Evolutionary conservation across 495 filamentous ascomycete species (phyloP).

Genomic region (Elaphomyces granulatus): DNA sequence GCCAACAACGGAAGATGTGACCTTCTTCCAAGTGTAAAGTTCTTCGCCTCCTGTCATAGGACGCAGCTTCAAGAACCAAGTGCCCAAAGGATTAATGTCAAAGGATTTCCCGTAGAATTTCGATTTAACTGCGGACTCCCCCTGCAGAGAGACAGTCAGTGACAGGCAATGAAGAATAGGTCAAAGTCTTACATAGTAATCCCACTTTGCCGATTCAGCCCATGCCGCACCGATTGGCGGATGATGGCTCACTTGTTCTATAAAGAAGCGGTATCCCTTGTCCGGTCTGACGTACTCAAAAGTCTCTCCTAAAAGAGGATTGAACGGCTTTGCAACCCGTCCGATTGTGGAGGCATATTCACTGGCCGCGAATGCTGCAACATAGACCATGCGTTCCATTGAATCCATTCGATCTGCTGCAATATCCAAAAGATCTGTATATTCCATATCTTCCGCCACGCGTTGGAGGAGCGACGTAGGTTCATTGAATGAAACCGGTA

Average conservation of each 20-base stretch:
- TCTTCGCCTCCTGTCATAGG: constrained; percentile 70
- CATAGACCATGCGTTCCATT: constrained; percentile 87
- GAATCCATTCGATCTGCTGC: constrained; percentile 78
- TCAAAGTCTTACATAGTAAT: constrained; percentile 53
- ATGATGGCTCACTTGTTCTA: constrained; percentile 97
- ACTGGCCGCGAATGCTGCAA: constrained; percentile 86
- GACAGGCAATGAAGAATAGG: background rate
- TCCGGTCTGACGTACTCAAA: constrained; percentile 94
- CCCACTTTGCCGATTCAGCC: constrained; percentile 89
- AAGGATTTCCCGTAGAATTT: constrained; percentile 98
- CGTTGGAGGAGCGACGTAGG: constrained; percentile 94
- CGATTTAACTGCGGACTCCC: constrained; percentile 90
- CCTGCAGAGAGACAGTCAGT: constrained; percentile 25
- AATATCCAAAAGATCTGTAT: constrained; percentile 80
- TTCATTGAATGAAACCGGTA: constrained; percentile 97
- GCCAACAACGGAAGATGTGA: constrained; percentile 91
- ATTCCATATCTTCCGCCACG: constrained; percentile 95
- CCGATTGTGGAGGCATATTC: constrained; percentile 96
- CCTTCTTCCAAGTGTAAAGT: constrained; percentile 97
- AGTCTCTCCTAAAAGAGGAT: constrained; percentile 88
- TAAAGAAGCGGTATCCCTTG: constrained; percentile 94
- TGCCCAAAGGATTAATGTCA: constrained; percentile 90
- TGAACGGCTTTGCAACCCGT: constrained; percentile 96
- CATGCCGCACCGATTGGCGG: constrained; percentile 89
- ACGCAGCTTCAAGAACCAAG: constrained; percentile 87